phyloP scores from a whole-genome alignment of 1,284 basidiomycete genomes.

The Apiotrichum domesticum region DNA sequence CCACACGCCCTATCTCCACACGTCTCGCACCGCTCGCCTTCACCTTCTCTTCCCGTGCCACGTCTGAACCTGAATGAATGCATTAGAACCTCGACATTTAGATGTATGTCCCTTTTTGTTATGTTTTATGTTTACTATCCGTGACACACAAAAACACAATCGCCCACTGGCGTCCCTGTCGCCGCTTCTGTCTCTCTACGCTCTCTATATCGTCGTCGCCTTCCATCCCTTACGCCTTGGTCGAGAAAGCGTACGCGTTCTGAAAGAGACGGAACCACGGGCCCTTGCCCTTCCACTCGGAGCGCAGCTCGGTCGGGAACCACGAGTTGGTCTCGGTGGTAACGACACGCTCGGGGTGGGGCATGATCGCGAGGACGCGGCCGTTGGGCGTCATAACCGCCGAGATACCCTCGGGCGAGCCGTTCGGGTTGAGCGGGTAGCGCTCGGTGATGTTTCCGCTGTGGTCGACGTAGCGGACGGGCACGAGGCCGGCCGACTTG shows the following conservation, averaged over 20 bases:
- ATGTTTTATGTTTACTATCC: not conserved
- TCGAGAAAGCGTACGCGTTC: slow-evolving; percentile 58
- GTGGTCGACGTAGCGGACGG: slow-evolving; percentile 71
- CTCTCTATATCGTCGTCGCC: not conserved
- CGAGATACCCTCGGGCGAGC: slow-evolving; percentile 77
- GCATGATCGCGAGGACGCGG: slow-evolving; percentile 90
- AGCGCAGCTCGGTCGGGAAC: slow-evolving; percentile 60
- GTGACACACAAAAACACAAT: not conserved
- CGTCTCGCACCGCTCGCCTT: no score
- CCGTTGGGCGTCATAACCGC: slow-evolving; percentile 82
- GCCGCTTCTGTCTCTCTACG: not conserved
- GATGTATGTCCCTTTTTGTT: no score
- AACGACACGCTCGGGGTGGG: slow-evolving; percentile 80
- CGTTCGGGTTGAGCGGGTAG: slow-evolving; percentile 96
- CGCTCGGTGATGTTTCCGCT: slow-evolving; percentile 59
- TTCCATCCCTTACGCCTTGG: slow-evolving; percentile 3
- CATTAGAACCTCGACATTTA: not conserved
- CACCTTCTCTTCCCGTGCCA: no score
- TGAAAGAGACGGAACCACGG: slow-evolving; percentile 97
- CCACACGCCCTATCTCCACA: no score
- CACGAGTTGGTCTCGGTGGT: slow-evolving; percentile 77
- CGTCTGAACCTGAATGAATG: not conserved
- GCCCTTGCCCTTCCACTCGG: slow-evolving; percentile 63
- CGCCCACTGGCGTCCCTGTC: not conserved
- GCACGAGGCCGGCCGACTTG: slow-evolving; percentile 55